Evolutionary conservation across 2,329 filamentous ascomycete genomes (phyloP).

Genomic region (Talaromyces sp.): DNA sequence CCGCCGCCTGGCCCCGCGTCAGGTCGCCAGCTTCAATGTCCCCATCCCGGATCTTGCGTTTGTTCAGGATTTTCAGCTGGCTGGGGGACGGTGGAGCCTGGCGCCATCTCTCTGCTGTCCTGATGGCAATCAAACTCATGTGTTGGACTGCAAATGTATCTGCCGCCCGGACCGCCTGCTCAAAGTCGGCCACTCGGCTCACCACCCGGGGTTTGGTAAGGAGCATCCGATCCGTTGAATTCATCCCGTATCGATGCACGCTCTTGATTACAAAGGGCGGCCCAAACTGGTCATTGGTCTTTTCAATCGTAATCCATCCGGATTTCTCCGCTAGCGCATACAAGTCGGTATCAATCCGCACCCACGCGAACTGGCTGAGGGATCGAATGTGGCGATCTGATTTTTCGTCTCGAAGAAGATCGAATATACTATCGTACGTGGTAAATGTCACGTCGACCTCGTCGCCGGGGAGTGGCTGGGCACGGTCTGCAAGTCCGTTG

Average conservation of each 20-base stretch:
- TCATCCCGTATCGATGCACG: conserved; percentile 26
- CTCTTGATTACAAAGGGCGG: conserved; percentile 28
- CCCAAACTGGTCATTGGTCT: conserved; percentile 13
- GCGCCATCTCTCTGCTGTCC: conserved; percentile 66
- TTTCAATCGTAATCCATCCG: conserved; percentile 56
- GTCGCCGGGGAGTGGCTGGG: conserved; percentile 13
- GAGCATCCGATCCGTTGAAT: conserved; percentile 41
- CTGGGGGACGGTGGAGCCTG: conserved; percentile 54
- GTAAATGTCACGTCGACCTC: conserved; percentile 67
- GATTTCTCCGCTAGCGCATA: conserved; percentile 66
- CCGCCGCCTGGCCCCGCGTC: conserved; percentile 74
- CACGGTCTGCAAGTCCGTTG: conserved; percentile 20
- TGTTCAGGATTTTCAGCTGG: conserved; percentile 54
- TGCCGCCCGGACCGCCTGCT: conserved; percentile 74
- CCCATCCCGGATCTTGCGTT: conserved; percentile 45
- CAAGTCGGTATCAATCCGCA: conserved; percentile 64
- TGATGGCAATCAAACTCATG: conserved; percentile 66
- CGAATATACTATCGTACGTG: conserved; percentile 87
- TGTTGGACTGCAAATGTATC: conserved; percentile 71
- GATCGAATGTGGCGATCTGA: conserved; percentile 73
- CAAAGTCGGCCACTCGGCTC: conserved; percentile 60
- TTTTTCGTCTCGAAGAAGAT: conserved; percentile 77
- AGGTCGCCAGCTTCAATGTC: conserved; percentile 59
- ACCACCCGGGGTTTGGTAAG: conserved; percentile 67
- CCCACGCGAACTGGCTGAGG: conserved; percentile 76